Conservation (phyloP, 192 early-diverging fungal genomes). For the Coemansia aciculifera region DNA sequence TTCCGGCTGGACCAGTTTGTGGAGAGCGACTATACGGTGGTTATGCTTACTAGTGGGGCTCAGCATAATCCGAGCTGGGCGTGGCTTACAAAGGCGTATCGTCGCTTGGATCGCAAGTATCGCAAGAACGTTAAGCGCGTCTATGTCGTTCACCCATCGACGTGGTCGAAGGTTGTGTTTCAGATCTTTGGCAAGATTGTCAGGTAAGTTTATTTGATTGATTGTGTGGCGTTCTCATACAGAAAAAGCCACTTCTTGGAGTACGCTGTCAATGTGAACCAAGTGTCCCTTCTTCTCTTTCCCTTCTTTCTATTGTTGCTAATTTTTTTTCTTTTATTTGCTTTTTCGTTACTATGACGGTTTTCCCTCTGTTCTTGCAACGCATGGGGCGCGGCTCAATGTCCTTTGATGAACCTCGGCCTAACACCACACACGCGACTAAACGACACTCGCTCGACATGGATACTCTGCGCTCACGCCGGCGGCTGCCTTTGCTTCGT, state of each 20-base stretch:
- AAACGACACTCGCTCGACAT: conserved; percentile 19
- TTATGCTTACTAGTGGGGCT: conserved; percentile 78
- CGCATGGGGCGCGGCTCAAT: conserved; percentile 29
- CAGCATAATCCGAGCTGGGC: conserved; percentile 72
- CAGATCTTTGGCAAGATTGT: conserved; percentile 41
- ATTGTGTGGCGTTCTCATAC: background rate
- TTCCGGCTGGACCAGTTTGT: conserved; percentile 76
- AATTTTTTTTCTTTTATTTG: background rate
- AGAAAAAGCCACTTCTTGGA: background rate
- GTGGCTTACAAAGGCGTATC: conserved; percentile 83
- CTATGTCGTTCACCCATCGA: conserved; percentile 86
- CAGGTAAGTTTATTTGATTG: conserved; percentile 29
- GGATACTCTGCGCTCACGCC: background rate
- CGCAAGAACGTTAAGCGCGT: conserved; percentile 92
- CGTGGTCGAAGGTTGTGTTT: conserved; percentile 58
- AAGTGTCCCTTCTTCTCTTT: background rate
- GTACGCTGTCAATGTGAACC: background rate
- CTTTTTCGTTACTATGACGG: conserved; percentile 11
- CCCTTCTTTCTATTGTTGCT: background rate
- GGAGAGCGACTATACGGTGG: conserved; percentile 85
- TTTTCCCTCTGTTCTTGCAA: conserved; percentile 25
- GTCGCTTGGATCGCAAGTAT: conserved; percentile 75
- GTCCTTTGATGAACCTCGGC: conserved; percentile 23
- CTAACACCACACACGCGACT: background rate
- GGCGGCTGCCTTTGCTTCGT: background rate